phyloP scores from a whole-genome alignment of 768 basidiomycete species.

The Collybia sp. region DNA sequence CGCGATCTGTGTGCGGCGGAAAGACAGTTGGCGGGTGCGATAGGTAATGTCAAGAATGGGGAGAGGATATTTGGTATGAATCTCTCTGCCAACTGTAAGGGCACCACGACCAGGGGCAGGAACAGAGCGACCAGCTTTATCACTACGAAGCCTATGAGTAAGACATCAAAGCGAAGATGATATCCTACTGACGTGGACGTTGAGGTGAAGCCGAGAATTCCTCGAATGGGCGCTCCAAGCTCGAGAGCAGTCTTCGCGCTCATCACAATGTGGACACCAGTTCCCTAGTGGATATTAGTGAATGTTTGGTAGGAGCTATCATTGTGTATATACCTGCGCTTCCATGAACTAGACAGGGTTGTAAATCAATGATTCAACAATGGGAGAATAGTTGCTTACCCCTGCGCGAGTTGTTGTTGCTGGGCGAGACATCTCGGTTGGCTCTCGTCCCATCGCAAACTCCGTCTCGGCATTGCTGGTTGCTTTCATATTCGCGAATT shows the following conservation, averaged over 20 bases:
- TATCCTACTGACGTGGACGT: slow-evolving; percentile 76
- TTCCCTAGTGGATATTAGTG: slow-evolving; percentile 45
- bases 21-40: slow-evolving; percentile 88
- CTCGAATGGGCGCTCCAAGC: slow-evolving; percentile 90
- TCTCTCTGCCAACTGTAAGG: slow-evolving; percentile 82
- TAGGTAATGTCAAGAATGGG: slow-evolving; percentile 83
- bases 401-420: slow-evolving; percentile 95
- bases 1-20: slow-evolving; percentile 92
- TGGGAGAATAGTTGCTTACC: slow-evolving; percentile 37
- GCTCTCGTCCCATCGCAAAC: slow-evolving; percentile 98
- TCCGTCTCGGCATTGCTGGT: slow-evolving; percentile 97
- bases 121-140: slow-evolving; percentile 97
- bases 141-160: slow-evolving; percentile 39
- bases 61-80: slow-evolving; percentile 71
- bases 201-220: slow-evolving; percentile 91
- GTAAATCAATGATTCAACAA: neutral
- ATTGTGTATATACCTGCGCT: slow-evolving; percentile 35
- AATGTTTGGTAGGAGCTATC: neutral
- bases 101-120: slow-evolving; percentile 96
- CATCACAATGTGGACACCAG: slow-evolving; percentile 97
- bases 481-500: slow-evolving; percentile 99
- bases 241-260: slow-evolving; percentile 93
- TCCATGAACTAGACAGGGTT: slow-evolving; percentile 79
- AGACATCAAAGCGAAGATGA: neutral
- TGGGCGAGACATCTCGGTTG: slow-evolving; percentile 97